Base-by-base conservation (phyloP, 495 filamentous ascomycete species). In the Hyaloscypha bicolor region DNA sequence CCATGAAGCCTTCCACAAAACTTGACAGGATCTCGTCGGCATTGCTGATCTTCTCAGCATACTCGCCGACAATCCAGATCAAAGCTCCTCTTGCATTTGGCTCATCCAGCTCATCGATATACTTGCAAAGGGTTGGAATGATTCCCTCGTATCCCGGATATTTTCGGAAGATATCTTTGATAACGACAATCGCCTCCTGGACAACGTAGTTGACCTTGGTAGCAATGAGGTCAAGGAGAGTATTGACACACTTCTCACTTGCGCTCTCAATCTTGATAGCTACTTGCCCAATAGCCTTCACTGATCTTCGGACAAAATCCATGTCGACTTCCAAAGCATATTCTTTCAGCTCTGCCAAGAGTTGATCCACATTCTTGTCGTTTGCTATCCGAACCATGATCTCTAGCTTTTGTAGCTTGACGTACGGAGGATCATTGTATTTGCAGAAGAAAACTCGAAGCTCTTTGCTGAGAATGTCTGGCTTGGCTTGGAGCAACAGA, bases 331-430 rank as follows among this genome's bases (percentile, higher is more conserved):
- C 95, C 71, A 97, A 84, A 45, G 96, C 93, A 76, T 99, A 99
- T 72, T 99, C 95, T 79, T 96, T 97, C 72, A 99, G 76, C 76
- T 99, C 95, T 16, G 93, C 89, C 19, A 99, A 80, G 58, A 99
- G 86, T 75, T 98, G 96, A 69, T 99, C 95, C 52, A 95, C 92
- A 72, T 98, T 99, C 74, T 91, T 92, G 66, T 97, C 93, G 79
- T 96, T 99, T 58, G 95, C 94, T 87, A 99, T 98, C 78, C 96
- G 90, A 19, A 99, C 94, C 95, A 99, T 98, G 65, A 98, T 98
- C 73, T 99, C 95, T 55, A 99, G 87, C 68, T 99, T 99, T 77
- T 97, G 89, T 35, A 99, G 87, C 76, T 99, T 99, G 78, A 99
- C 90, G 74, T 99, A 99, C 19, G 92, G 93, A 2, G 95, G 95